Base-by-base conservation (phyloP, 768 basidiomycete genomes). In the Dendrothele bispora region DNA sequence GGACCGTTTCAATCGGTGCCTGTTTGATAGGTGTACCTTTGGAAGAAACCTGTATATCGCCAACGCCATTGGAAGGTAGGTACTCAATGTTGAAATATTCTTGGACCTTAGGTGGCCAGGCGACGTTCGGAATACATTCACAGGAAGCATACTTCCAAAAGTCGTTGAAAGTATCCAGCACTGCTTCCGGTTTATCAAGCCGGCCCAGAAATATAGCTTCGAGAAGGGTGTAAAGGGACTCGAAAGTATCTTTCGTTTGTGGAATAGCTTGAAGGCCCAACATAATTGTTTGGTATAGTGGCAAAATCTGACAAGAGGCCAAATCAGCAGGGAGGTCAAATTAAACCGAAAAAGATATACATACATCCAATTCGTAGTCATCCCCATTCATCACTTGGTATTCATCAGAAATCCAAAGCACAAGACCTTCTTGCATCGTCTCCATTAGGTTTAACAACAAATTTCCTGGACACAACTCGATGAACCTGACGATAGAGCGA, bases 361-460 rank as follows among this genome's bases (percentile, higher is more conserved):
- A 15, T 12, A 46, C 3, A 29, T 2, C 35, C 27, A 11, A 28
- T 15, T 79, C 65, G 48, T 88, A 78, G 42, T 86, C 82, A 21
- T 77, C 74, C 25, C 67, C 67, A 11, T 68, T 67, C 63, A 85
- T 79, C 7, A 70, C 66, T 20, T 60, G 56, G 35, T 64, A 66
- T 41, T 82, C 78, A 62, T 91, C 88, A 17, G 75, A 71, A 25
- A 90, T 60, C 89, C 88, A 91, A 12, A 72, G 54, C 34, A 68
- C 59, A 21, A 87, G 41, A 8, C 83, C 80, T 1, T 81, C 83
- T 52, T 82, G 75, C 12, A 82, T 47, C 11, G 60, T 47, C 39
- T 77, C 72, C 39, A 88, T 58, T 32, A 86, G 55, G 20, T 64
- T 61, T 18, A 71, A 51, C 34, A 74, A 59, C 40, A 81, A 65